Evolutionary conservation across 2,329 filamentous ascomycete species (phyloP).

Genomic region (Ilyonectria destructans): DNA sequence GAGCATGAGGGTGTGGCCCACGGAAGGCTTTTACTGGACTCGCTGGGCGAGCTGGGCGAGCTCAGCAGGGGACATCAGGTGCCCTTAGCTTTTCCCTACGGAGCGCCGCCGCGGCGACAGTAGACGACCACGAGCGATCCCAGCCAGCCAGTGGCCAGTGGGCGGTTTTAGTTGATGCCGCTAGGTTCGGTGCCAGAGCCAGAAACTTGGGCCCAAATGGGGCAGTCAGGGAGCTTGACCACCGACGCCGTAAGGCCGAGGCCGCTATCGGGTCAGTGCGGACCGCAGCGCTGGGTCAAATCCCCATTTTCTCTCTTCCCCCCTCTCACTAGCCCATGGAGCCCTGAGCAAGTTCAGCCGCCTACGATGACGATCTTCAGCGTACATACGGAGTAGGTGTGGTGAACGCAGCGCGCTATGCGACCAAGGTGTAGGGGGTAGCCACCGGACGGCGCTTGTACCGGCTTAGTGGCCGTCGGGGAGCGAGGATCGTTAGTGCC

Average conservation of each 20-base stretch:
- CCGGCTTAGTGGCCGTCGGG: constrained; percentile 17
- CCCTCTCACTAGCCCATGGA: constrained; percentile 18
- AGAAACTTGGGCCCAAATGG: constrained; percentile 20
- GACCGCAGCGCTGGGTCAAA: constrained; percentile 44
- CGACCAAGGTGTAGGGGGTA: constrained; percentile 6
- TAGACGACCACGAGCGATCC: constrained; percentile 1
- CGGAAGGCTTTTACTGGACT: background rate
- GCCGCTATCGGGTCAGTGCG: constrained; percentile 43
- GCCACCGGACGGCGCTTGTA: constrained; percentile 4
- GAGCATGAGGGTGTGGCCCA: constrained; percentile 4
- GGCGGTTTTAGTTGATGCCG: constrained; percentile 15
- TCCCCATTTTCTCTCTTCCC: constrained; percentile 25
- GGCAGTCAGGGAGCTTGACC: background rate
- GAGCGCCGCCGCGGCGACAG: constrained; percentile 12
- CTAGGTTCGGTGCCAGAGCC: constrained; percentile 26
- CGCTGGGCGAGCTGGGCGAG: constrained; percentile 3
- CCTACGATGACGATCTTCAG: constrained; percentile 9
- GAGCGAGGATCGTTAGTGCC: constrained; percentile 11
- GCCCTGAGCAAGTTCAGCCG: constrained; percentile 12
- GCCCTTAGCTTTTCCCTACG: constrained; percentile 32
- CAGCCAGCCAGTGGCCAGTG: constrained; percentile 25
- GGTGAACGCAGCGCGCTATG: background rate
- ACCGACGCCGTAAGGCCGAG: constrained; percentile 2
- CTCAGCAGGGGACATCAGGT: constrained; percentile 35
- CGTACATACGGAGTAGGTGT: no score